Percentiles rank a stretch among this genome's conserved stretches.
Conservation (phyloP, 306 rosid genomes). For the Rubus idaeus region DNA sequence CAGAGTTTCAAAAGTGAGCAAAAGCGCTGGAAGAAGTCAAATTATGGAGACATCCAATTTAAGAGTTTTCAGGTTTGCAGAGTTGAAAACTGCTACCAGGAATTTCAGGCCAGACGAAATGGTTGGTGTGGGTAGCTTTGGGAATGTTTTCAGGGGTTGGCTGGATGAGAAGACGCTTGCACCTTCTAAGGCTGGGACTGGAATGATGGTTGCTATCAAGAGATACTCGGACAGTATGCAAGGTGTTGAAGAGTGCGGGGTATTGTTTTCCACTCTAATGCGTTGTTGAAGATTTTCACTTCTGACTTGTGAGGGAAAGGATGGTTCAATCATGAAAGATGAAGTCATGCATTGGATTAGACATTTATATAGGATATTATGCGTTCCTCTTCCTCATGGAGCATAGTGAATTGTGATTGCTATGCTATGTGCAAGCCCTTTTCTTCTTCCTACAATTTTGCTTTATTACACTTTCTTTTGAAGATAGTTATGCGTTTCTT, state of each 20-base stretch:
- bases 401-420: background rate
- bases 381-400: background rate
- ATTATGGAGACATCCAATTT: background rate
- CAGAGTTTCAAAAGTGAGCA: slow-evolving; percentile 39
- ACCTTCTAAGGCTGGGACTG: background rate
- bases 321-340: background rate
- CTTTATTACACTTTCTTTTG: background rate
- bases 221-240: background rate
- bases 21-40: slow-evolving; percentile 46
- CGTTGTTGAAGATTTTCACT: too few relatives aligned
- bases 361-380: background rate
- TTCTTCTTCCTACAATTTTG: background rate
- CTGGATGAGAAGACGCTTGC: background rate
- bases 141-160: slow-evolving; percentile 5
- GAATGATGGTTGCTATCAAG: slow-evolving; percentile 1
- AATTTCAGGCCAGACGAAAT: background rate
- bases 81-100: background rate
- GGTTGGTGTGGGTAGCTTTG: background rate
- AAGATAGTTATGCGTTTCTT: background rate
- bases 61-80: background rate
- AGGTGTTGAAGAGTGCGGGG: background rate
- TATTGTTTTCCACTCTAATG: background rate
- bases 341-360: background rate
- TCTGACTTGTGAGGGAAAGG: too few relatives aligned
- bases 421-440: background rate